Evolutionary conservation across 345 rosid genomes (phyloP), one percentile per base, ranked within the genome.

Genomic region (Brassica incana): DNA sequence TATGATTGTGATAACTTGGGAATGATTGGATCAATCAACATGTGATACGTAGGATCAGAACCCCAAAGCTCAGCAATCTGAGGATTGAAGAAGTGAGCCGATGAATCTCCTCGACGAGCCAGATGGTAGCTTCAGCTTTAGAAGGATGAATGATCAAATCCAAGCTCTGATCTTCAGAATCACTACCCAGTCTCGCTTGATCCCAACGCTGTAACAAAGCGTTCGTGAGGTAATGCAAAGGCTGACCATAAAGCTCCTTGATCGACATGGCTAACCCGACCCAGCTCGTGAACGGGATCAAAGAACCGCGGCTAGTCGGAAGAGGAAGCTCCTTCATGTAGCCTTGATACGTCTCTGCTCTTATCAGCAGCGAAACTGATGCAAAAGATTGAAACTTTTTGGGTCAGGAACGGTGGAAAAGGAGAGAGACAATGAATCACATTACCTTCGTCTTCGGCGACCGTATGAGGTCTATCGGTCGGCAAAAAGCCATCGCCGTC

Each of bases 161-260:
- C 76, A 91, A 77, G 23, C 85, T 77, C 67, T 52, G 71, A 12
- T 86, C 74, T 82, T 92, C 89, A 76, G 88, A 83, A 75, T 79
- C 91, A 6, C 80, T 35, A 67, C 89, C 92, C 9, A 83, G 25
- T 78, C 92, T 88, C 78, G 83, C 65, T 50, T 85, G 84, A 80
- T 95, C 98, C 99, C 97, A 91, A 67, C 80, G 88, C 61, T 80
- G 88, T 65, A 93, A 83, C 14, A 80, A 86, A 71, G 82, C 73
- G 77, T 93, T 93, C 8, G 98, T 91, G 33, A 88, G 90, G 87
- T 88, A 95, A 89, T 93, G 99, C 79, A 95, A 77, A 18, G 99
- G 98, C 50, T 95, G 99, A 77, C 82, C 83, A 61, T 93, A 93
- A 18, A 93, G 76, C 61, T 83, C 80, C 80, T 95, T 93, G 62